Evolutionary conservation across 257 asterid genomes (phyloP), one percentile per base, ranked within the genome.

Genomic region (Solanum clarkiae): DNA sequence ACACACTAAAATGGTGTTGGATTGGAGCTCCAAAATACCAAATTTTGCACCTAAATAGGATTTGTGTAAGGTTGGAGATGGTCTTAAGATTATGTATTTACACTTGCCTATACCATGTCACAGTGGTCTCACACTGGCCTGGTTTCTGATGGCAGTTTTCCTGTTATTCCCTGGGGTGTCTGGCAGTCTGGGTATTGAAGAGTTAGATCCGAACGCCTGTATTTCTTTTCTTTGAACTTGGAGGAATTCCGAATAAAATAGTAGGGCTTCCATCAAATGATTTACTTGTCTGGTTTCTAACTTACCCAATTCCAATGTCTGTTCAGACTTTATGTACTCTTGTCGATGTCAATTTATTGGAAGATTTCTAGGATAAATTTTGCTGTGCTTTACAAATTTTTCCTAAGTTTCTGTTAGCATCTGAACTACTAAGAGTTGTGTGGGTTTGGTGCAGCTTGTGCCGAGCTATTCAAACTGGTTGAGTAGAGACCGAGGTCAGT

Each of bases 381-480:
- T 29, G 49, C 17, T 29, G 18, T 29, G 66, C 49, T 79, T 53
- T 53, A 54, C 83, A 53, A 79, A 53, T 79, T 49, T 79, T 49
- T 79, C 2, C 18, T 17, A 54, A 17, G 54, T 79, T 54, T 79
- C 83, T 79, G 66, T 53, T 79, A 6, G 53, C 47, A 53, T 16
- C 65, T 79, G 53, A 29, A 16, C 49, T 13, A 53, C 49, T 57
- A 18, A 57, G 16, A 45, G 15, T 10, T 51, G 6, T 49, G 5
- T 74, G 83, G 83, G 26, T 79, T 51, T 77, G 63, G 16, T 77
- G 82, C 82, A 94, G 98, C 94, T 86, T 89, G 96, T 93, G 98
- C 93, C 93, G 85, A 91, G 97, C 89, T 91, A 92, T 88, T 89
- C 92, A 80, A 95, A 88, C 88, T 87, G 92, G 90, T 89, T 87